A percentile compares a stretch with the other conserved stretches of the same genome.
These are phyloP conservation scores for Umbelopsis sp. DNA, from an alignment of 192 early-diverging fungal genomes.

Conservation along the genomic window DNA sequence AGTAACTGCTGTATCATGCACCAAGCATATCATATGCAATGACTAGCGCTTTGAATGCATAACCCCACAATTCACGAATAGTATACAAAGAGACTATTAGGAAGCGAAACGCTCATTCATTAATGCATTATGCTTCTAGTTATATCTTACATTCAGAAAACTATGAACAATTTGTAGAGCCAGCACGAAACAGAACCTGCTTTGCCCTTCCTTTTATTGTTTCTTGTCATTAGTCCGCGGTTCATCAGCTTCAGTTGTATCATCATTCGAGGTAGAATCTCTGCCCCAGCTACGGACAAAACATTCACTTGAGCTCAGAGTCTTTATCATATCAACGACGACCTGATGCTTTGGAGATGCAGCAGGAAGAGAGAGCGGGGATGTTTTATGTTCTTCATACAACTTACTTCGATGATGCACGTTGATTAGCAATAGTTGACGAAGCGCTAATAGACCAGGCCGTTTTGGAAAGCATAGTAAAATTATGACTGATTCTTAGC, in stretches of 20 bases:
- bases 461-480: too few species aligned
- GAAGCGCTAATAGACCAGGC: constrained; percentile 35
- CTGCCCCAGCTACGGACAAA: not conserved
- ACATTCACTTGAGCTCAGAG: not conserved
- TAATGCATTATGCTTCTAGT: not conserved
- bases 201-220: constrained; percentile 64
- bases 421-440: not conserved
- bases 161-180: constrained; percentile 34
- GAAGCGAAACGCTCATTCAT: not conserved
- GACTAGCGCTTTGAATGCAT: too few species aligned
- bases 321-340: constrained; percentile 30
- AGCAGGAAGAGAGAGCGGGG: constrained; percentile 36
- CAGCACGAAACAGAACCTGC: constrained; percentile 67
- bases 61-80: too few species aligned
- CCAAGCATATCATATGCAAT: too few species aligned
- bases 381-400: constrained; percentile 16
- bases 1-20: too few species aligned
- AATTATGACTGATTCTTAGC: too few species aligned
- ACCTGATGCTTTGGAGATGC: constrained; percentile 24
- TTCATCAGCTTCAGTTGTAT: constrained; percentile 33
- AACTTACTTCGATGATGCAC: constrained; percentile 17
- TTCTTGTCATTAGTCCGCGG: constrained; percentile 41
- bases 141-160: not conserved
- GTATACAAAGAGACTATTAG: not conserved
- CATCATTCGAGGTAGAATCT: constrained; percentile 12